These are phyloP conservation scores for Triticum urartu DNA, from an alignment of 176 grass and related monocot species.

Conservation along the genomic window DNA sequence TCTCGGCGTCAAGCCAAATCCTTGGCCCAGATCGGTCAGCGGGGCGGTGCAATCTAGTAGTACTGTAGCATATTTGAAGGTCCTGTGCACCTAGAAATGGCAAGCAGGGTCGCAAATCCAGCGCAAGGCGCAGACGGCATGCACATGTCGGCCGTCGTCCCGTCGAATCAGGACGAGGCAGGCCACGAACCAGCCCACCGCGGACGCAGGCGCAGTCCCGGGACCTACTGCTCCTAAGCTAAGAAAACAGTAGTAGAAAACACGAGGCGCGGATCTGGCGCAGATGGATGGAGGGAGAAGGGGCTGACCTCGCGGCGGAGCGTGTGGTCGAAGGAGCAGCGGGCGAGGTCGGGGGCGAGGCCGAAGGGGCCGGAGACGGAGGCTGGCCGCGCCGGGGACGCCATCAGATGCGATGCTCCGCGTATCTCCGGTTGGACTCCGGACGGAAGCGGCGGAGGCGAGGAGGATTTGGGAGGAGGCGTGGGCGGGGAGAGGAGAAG, in stretches of 20 bases:
- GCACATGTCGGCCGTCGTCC: fast-evolving
- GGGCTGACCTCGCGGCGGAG: constrained; percentile 33
- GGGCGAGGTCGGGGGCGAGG: constrained; percentile 40
- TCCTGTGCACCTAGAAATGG: background rate
- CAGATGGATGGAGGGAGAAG: background rate
- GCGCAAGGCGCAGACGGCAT: background rate
- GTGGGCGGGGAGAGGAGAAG: constrained; percentile 23
- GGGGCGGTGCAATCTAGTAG: background rate
- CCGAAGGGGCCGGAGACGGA: constrained; percentile 53
- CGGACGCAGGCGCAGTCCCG: background rate
- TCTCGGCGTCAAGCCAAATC: background rate
- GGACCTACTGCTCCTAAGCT: no score
- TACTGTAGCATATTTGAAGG: background rate
- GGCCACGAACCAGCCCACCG: background rate
- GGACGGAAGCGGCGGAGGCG: background rate
- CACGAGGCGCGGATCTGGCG: background rate
- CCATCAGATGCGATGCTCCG: background rate
- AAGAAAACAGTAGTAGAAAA: background rate
- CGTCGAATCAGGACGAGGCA: background rate
- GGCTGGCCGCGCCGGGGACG: constrained; percentile 47
- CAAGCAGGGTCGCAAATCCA: background rate
- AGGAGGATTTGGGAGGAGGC: background rate
- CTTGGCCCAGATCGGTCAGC: background rate
- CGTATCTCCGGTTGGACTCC: background rate
- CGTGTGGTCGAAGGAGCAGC: constrained; percentile 55